Percentiles rank a stretch among this genome's conserved stretches.
These are phyloP conservation scores for Fusarium algeriense DNA, from an alignment of 2,329 filamentous ascomycete species.

Conservation along the genomic window DNA sequence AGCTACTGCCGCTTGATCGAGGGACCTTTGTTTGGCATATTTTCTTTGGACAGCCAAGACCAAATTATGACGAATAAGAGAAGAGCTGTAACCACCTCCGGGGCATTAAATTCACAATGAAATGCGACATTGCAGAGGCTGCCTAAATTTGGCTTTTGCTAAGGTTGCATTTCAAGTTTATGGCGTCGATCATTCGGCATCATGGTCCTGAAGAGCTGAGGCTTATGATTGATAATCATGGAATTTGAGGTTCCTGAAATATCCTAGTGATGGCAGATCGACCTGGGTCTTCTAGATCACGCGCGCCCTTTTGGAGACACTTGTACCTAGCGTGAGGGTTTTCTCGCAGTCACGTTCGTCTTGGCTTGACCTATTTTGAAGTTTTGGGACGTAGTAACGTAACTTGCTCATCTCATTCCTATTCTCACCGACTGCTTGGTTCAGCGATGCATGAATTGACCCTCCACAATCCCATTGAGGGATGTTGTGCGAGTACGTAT, in stretches of 20 bases:
- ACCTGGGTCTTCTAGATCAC: slow-evolving; percentile 9
- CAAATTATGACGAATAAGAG: slow-evolving; percentile 15
- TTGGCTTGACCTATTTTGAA: slow-evolving; percentile 8
- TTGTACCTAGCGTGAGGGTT: slow-evolving; percentile 30
- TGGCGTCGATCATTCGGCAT: slow-evolving; percentile 27
- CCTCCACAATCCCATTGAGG: slow-evolving; percentile 5
- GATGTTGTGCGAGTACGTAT: not conserved
- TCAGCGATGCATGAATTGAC: slow-evolving; percentile 3
- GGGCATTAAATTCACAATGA: slow-evolving; percentile 4
- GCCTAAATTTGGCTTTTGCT: slow-evolving; percentile 34
- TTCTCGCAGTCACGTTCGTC: slow-evolving; percentile 6
- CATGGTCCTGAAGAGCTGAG: slow-evolving; percentile 18
- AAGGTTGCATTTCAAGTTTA: slow-evolving; percentile 26
- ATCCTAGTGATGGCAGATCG: slow-evolving; percentile 20
- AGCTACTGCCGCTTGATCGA: slow-evolving; percentile 19
- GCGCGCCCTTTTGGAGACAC: slow-evolving; percentile 38
- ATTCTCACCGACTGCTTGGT: slow-evolving; percentile 17
- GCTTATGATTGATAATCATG: slow-evolving; percentile 22
- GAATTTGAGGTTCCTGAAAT: slow-evolving; percentile 27
- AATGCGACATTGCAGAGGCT: slow-evolving; percentile 27
- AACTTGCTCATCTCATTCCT: not conserved
- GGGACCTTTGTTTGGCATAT: slow-evolving; percentile 36
- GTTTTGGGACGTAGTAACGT: not conserved
- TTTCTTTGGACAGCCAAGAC: slow-evolving; percentile 6
- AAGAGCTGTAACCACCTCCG: not conserved